Evolutionary conservation across 108 stramenopile genomes (phyloP).

Genomic region (Stephanodiscus triporus): DNA sequence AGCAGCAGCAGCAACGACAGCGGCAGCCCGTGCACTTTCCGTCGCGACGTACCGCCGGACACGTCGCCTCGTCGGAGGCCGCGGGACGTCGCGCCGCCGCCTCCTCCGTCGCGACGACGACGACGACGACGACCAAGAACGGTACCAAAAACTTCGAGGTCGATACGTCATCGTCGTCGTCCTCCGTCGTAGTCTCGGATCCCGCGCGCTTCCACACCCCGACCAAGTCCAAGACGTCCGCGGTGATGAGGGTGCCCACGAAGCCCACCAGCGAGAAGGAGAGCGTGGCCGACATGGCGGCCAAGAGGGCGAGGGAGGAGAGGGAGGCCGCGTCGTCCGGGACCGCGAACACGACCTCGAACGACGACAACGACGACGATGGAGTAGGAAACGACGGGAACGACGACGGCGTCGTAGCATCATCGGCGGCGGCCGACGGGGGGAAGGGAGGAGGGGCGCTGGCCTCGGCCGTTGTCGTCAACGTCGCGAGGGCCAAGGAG

Average conservation of each 20-base stretch:
- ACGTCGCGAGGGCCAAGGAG: constrained; percentile 14
- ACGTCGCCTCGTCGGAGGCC: too few species aligned
- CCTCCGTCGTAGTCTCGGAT: too few species aligned
- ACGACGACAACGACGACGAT: neutral
- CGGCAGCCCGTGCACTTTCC: too few species aligned
- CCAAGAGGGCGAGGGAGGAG: constrained; percentile 19
- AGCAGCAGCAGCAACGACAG: neutral
- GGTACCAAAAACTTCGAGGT: too few species aligned
- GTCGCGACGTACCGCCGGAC: too few species aligned
- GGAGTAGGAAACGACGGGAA: too few species aligned
- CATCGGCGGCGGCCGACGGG: neutral
- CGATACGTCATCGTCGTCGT: too few species aligned
- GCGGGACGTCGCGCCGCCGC: too few species aligned
- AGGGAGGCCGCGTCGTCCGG: neutral
- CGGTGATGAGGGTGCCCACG: constrained; percentile 27
- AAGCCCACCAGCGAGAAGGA: constrained; percentile 36
- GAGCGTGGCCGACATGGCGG: constrained; percentile 29
- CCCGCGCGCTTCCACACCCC: constrained; percentile 1
- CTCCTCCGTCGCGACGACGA: too few species aligned
- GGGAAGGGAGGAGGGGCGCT: neutral
- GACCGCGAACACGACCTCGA: neutral
- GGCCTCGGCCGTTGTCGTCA: neutral
- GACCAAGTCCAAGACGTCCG: constrained; percentile 9
- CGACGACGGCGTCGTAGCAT: neutral
- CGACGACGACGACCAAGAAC: too few species aligned